Conservation (phyloP, 2,329 filamentous ascomycete genomes). For the Penicillium sclerotigenum region DNA sequence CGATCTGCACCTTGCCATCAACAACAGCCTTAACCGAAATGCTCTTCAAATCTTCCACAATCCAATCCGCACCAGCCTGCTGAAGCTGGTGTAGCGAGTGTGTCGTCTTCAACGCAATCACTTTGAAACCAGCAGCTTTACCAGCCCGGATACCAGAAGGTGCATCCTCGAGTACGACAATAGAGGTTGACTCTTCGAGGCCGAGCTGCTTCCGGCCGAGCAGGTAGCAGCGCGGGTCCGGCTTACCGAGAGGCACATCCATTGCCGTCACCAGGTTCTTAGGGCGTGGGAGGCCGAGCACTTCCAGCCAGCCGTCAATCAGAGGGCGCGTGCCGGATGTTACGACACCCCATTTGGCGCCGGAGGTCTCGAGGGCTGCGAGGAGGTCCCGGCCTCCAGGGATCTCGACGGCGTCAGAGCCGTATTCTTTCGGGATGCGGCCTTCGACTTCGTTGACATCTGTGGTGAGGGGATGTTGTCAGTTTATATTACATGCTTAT, state of each 20-base stretch:
- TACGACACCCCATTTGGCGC: slow-evolving; percentile 81
- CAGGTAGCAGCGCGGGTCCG: slow-evolving; percentile 70
- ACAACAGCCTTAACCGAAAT: slow-evolving; percentile 60
- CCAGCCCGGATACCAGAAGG: slow-evolving; percentile 80
- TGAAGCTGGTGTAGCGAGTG: slow-evolving; percentile 70
- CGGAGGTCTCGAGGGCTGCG: slow-evolving; percentile 58
- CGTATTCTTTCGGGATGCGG: slow-evolving; percentile 71
- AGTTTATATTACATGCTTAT: neutral
- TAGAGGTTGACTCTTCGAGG: slow-evolving; percentile 45
- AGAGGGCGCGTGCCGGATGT: slow-evolving; percentile 65
- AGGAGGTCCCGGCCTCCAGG: slow-evolving; percentile 75
- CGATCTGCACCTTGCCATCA: slow-evolving; percentile 61
- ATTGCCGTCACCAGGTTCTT: slow-evolving; percentile 70
- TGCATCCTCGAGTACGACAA: slow-evolving; percentile 84
- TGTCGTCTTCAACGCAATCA: slow-evolving; percentile 80
- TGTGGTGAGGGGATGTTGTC: slow-evolving; percentile 37
- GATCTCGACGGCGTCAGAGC: slow-evolving; percentile 76
- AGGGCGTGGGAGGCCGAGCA: slow-evolving; percentile 63
- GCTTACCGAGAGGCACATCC: slow-evolving; percentile 72
- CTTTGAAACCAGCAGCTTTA: slow-evolving; percentile 80
- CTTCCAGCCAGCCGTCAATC: slow-evolving; percentile 68
- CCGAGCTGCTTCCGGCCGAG: slow-evolving; percentile 64
- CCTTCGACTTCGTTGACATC: slow-evolving; percentile 78
- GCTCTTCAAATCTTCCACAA: slow-evolving; percentile 74
- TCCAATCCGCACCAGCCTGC: slow-evolving; percentile 80